These are phyloP conservation scores for Manihot esculenta DNA, from an alignment of 441 rosid genomes.

Conservation along the genomic window DNA sequence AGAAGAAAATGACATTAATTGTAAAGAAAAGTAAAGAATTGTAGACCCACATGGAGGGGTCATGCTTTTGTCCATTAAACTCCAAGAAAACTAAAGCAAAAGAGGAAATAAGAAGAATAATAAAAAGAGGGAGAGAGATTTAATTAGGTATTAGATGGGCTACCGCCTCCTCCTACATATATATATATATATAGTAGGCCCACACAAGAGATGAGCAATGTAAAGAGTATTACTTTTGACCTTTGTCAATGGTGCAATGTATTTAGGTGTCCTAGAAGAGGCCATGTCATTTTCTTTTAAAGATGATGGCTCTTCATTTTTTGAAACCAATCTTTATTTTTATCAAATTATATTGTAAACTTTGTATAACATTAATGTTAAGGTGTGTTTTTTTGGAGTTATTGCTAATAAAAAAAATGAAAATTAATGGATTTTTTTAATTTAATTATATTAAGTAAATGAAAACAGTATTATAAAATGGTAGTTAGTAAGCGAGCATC, in stretches of 20 bases:
- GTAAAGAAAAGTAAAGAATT: conserved; percentile 29
- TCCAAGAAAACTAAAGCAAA: conserved; percentile 24
- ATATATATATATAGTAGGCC: not conserved
- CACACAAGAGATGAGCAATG: not conserved
- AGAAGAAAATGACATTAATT: conserved; percentile 32
- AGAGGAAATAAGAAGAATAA: not conserved
- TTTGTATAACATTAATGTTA: no score
- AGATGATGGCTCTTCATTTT: not conserved
- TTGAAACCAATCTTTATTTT: no score
- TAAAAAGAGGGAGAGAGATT: no score
- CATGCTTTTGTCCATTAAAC: conserved; percentile 33
- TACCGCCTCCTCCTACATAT: no score
- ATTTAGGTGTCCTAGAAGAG: conserved; percentile 12
- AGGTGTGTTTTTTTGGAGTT: no score
- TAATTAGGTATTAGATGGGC: no score
- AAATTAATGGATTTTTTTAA: no score
- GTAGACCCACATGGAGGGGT: conserved; percentile 49
- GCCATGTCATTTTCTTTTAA: conserved; percentile 21
- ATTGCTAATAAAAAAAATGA: no score
- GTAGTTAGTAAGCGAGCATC: no score
- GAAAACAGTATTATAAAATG: no score
- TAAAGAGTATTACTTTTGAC: not conserved
- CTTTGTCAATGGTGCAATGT: conserved; percentile 21
- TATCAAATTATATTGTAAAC: no score
- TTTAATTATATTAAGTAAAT: no score